Evolutionary conservation across 306 rosid genomes (phyloP).

Genomic region (Glycine latifolia): DNA sequence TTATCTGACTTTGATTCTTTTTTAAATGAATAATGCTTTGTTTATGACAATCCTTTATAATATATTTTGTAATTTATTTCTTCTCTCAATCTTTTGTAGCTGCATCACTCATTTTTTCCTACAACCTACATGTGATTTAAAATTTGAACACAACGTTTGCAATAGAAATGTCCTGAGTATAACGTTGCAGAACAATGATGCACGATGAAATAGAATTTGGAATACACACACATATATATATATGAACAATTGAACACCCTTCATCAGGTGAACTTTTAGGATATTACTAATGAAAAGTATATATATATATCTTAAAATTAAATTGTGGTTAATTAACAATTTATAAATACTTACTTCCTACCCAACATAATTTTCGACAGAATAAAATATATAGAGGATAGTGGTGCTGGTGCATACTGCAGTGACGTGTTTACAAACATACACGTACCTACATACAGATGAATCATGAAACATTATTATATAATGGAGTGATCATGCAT

Average conservation of each 20-base stretch:
- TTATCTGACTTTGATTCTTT: conserved; percentile 6
- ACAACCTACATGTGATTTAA: background rate
- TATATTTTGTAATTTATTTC: background rate
- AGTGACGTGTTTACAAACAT: conserved; percentile 10
- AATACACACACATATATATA: background rate
- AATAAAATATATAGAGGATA: background rate
- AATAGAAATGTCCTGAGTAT: background rate
- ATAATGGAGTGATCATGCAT: background rate
- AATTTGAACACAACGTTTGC: background rate
- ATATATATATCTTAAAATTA: background rate
- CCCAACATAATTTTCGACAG: background rate
- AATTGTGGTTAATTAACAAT: background rate
- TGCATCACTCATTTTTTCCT: background rate
- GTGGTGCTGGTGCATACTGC: background rate
- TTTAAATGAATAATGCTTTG: background rate
- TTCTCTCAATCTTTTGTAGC: background rate
- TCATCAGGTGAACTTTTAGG: background rate
- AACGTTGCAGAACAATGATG: conserved; percentile 12
- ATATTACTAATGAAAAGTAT: background rate
- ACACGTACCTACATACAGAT: background rate
- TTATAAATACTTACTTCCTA: background rate
- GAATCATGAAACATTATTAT: conserved; percentile 8
- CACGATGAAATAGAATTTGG: background rate
- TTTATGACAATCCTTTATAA: background rate
- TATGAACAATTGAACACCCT: background rate